Evolutionary conservation across 176 grass and related monocot species (phyloP).

Genomic region (Aegilops sharonensis): DNA sequence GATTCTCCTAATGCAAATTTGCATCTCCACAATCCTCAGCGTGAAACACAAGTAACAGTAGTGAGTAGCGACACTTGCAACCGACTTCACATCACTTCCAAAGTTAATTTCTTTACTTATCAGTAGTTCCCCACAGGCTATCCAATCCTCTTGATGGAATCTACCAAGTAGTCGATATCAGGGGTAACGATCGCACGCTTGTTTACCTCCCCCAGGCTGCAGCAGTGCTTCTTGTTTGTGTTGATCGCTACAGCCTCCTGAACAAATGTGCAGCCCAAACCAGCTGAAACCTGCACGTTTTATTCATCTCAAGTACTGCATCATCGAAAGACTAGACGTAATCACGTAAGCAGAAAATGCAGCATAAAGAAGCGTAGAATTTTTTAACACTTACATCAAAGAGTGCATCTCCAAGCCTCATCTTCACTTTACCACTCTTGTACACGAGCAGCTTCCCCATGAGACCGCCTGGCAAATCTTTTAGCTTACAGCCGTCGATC

Average conservation of each 20-base stretch:
- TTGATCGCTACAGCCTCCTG: constrained; percentile 55
- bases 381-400: constrained; percentile 61
- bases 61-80: no score
- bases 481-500: constrained; percentile 40
- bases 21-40: neutral
- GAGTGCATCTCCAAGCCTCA: constrained; percentile 57
- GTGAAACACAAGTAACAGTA: neutral
- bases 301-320: neutral
- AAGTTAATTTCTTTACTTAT: neutral
- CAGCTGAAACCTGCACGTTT: constrained; percentile 55
- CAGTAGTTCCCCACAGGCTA: neutral
- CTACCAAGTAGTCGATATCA: constrained; percentile 57
- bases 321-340: neutral
- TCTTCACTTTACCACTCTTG: constrained; percentile 84
- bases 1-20: neutral
- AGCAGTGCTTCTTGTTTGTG: constrained; percentile 65
- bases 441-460: constrained; percentile 75
- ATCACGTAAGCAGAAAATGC: neutral
- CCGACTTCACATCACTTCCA: neutral
- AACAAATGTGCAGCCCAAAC: constrained; percentile 49
- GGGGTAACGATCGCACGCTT: constrained; percentile 44
- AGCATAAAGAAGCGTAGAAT: neutral
- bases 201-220: constrained; percentile 52
- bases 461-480: constrained; percentile 55
- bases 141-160: constrained; percentile 25